Conservation (phyloP, 2,329 filamentous ascomycete species). For the Colletotrichum godetiae region DNA sequence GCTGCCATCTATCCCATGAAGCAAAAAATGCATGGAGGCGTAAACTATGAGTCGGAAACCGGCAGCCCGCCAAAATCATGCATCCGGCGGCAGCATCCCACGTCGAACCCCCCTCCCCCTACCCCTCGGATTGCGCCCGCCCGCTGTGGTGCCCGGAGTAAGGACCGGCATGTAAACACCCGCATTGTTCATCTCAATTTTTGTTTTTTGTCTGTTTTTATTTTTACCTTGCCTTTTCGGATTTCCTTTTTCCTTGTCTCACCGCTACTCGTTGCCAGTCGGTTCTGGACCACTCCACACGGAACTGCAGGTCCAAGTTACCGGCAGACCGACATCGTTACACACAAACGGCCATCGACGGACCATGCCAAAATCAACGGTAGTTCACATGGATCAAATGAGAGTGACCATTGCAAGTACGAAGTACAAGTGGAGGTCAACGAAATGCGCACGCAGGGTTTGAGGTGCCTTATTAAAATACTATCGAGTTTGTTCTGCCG, state of each 20-base stretch:
- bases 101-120: neutral
- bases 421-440: neutral
- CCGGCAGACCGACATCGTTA: neutral
- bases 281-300: constrained; percentile 20
- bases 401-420: neutral
- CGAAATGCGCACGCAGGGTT: constrained; percentile 14
- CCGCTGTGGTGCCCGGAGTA: constrained; percentile 11
- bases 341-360: neutral
- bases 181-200: neutral
- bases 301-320: constrained; percentile 13
- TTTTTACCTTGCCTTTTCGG: neutral
- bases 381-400: neutral
- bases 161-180: constrained; percentile 19
- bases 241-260: constrained; percentile 22
- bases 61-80: constrained; percentile 12
- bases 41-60: constrained; percentile 19
- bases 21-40: neutral
- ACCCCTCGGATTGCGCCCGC: neutral
- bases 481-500: constrained; percentile 25
- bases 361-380: neutral
- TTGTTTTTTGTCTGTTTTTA: neutral
- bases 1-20: neutral
- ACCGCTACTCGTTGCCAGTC: constrained; percentile 30
- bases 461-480: constrained; percentile 28
- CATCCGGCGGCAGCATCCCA: constrained; percentile 7